Base-by-base conservation (phyloP, 345 rosid species). In the Cardamine chenopodiifolia region DNA sequence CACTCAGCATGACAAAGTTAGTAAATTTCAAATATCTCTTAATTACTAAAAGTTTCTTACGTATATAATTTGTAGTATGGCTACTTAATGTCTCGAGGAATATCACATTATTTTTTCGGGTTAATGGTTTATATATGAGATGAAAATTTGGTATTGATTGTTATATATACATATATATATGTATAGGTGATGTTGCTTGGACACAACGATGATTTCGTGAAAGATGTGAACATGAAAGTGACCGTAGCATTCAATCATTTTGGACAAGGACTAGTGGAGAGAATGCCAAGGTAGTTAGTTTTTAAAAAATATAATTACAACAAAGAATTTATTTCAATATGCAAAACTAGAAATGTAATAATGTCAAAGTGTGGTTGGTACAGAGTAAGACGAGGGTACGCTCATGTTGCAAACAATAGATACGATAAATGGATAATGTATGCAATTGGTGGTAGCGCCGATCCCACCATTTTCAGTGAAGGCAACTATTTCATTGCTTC, bases 361-460 rank as follows among this genome's bases (percentile, higher is more conserved):
- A 37, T 50, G 49, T 49, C 12, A 35, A 8, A 10, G 28, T 52
- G 29, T 42, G 64, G 65, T 76, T 49, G 48, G 4, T 78, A 68
- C 75, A 89, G 91, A 84, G 90, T 86, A 19, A 82, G 94, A 75
- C 13, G 83, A 5, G 97, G 98, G 10, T 94, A 90, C 35, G 91
- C 95, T 68, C 98, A 94, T 76, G 97, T 90, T 62, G 97, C 91
- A 18, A 94, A 94, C 90, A 94, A 92, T 67, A 84, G 88, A 28
- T 94, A 94, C 61, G 93, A 91, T 62, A 85, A 88, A 61, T 94
- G 98, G 98, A 79, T 75, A 73, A 94, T 94, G 97, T 94, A 92
- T 76, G 93, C 97, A 45, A 87, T 94, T 19, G 98, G 97, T 60
- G 98, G 97, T 23, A 92, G 97, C 57, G 93, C 97, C 17, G 72